Evolutionary conservation across 2,329 filamentous ascomycete genomes (phyloP).

Genomic region (Penicillium capsulatum): DNA sequence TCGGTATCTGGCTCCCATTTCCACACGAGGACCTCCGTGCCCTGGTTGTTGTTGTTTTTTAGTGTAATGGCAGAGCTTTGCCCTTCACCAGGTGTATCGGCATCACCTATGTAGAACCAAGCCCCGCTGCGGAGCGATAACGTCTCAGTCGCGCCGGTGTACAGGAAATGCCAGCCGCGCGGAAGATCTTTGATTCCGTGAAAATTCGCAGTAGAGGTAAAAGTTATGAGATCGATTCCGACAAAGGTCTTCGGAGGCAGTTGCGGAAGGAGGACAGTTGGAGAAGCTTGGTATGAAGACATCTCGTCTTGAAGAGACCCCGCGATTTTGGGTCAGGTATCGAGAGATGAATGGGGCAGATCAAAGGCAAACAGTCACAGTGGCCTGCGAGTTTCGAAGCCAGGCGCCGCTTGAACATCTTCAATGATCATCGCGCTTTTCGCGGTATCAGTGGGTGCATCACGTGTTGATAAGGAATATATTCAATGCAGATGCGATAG

Average conservation of each 20-base stretch:
- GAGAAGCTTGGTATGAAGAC: slow-evolving; percentile 31
- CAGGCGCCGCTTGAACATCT: no score
- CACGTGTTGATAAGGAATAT: no score
- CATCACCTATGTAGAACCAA: slow-evolving; percentile 54
- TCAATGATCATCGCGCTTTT: no score
- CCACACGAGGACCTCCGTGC: slow-evolving; percentile 49
- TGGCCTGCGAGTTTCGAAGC: no score
- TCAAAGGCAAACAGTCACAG: no score
- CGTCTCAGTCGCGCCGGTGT: slow-evolving; percentile 55
- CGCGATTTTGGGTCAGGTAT: neutral
- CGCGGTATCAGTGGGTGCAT: no score
- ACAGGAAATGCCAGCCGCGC: slow-evolving; percentile 58
- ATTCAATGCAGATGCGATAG: no score
- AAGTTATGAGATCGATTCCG: slow-evolving; percentile 55
- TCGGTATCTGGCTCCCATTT: slow-evolving; percentile 50
- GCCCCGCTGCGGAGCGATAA: slow-evolving; percentile 59
- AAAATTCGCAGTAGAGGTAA: slow-evolving; percentile 60
- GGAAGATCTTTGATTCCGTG: slow-evolving; percentile 58
- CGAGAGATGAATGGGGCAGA: no score
- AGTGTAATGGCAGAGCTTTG: slow-evolving; percentile 14
- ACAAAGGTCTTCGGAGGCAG: slow-evolving; percentile 48
- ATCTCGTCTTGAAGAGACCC: slow-evolving; percentile 4
- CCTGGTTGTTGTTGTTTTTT: slow-evolving; percentile 19
- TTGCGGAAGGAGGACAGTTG: slow-evolving; percentile 42
- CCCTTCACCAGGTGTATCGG: slow-evolving; percentile 19